These are phyloP conservation scores for Smithsoniella earleae DNA, from an alignment of 163 green algal genomes.

Conservation along the genomic window DNA sequence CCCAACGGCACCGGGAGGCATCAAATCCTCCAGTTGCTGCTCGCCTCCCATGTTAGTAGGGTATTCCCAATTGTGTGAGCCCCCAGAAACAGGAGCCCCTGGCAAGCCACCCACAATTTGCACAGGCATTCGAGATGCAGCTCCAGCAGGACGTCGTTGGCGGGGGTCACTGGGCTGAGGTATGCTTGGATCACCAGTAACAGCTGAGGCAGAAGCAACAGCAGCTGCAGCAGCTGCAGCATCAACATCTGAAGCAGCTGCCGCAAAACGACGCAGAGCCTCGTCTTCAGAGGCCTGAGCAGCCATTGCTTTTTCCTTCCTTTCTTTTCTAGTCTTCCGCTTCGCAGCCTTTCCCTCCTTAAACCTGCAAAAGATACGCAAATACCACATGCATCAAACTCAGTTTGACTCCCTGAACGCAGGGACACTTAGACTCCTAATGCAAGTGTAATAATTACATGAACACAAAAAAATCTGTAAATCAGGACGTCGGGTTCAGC, in stretches of 20 bases:
- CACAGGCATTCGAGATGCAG: too few species aligned
- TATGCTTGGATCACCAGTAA: neutral
- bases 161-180: neutral
- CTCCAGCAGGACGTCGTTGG: neutral
- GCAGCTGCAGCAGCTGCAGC: neutral
- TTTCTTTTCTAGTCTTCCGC: neutral
- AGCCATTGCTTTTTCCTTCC: neutral
- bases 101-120: too few species aligned
- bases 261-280: neutral
- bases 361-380: neutral
- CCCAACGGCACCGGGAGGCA: too few species aligned
- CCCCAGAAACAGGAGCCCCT: too few species aligned
- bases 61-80: too few species aligned
- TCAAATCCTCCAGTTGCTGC: too few species aligned
- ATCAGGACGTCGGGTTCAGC: neutral
- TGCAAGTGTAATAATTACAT: too few species aligned
- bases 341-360: neutral
- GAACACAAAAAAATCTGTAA: too few species aligned
- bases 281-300: neutral
- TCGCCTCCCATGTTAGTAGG: too few species aligned
- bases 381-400: neutral
- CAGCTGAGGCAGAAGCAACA: neutral
- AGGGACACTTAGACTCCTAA: neutral
- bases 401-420: neutral
- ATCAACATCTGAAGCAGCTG: neutral